phyloP scores from a whole-genome alignment of 2,329 filamentous ascomycete genomes.

The Colletotrichum sojae region DNA sequence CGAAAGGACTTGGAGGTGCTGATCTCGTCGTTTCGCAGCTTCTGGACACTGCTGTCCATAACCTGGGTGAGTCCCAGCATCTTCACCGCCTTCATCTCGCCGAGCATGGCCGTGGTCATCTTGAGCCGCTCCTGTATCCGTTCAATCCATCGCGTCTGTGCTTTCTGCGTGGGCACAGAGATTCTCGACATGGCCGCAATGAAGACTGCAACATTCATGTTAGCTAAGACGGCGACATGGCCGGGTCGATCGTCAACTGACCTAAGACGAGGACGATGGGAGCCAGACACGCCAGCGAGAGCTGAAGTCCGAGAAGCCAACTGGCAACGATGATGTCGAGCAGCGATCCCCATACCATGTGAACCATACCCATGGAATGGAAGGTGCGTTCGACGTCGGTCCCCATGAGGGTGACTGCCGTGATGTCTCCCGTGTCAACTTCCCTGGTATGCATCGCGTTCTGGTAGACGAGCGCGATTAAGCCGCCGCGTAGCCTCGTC shows the following conservation, averaged over 20 bases:
- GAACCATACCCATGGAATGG: constrained; percentile 42
- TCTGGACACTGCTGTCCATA: constrained; percentile 46
- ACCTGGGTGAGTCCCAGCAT: constrained; percentile 54
- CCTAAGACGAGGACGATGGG: constrained; percentile 45
- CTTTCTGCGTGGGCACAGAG: constrained; percentile 39
- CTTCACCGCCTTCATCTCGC: constrained; percentile 62
- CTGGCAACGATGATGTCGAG: constrained; percentile 47
- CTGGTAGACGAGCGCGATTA: constrained; percentile 47
- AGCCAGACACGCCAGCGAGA: constrained; percentile 46
- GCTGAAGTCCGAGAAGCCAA: constrained; percentile 49
- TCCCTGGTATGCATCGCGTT: constrained; percentile 42
- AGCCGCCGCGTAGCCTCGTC: constrained; percentile 43
- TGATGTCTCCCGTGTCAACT: constrained; percentile 45
- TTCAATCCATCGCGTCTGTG: constrained; percentile 56
- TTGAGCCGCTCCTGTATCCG: constrained; percentile 59
- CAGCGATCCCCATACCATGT: constrained; percentile 49
- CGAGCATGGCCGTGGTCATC: constrained; percentile 56
- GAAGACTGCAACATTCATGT: constrained; percentile 35
- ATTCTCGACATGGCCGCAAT: constrained; percentile 42
- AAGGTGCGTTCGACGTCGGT: constrained; percentile 51
- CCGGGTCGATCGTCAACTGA: background rate
- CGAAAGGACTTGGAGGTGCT: constrained; percentile 47
- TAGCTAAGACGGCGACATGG: background rate
- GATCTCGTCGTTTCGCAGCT: constrained; percentile 48
- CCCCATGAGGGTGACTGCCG: constrained; percentile 51